Percentiles rank a stretch among this genome's conserved stretches.
Evolutionary conservation across 768 basidiomycete species (phyloP).

Genomic region (Pisolithus orientalis): DNA sequence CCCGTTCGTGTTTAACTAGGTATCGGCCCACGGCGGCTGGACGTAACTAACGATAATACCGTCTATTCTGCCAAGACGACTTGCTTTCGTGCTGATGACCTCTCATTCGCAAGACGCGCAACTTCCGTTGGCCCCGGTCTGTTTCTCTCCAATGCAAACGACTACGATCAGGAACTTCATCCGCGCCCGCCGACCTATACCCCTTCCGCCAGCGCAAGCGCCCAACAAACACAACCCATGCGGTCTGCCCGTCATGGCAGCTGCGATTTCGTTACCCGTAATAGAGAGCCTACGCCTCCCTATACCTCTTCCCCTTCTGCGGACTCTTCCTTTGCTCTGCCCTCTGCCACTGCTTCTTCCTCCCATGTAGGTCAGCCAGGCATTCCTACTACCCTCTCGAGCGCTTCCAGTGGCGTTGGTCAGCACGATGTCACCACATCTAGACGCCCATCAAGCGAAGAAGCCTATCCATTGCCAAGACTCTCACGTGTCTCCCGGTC

Average conservation of each 20-base stretch:
- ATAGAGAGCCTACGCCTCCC: not conserved
- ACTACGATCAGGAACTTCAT: constrained; percentile 1
- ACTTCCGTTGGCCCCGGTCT: constrained; percentile 20
- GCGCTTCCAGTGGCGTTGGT: not conserved
- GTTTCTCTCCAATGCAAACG: not conserved
- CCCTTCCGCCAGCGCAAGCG: not conserved
- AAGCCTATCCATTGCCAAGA: constrained; percentile 2
- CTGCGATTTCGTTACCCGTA: not conserved
- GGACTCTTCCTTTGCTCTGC: not conserved
- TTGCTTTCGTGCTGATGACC: constrained; percentile 64
- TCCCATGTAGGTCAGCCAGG: too few species aligned
- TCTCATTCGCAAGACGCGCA: constrained; percentile 20
- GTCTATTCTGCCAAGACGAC: constrained; percentile 67
- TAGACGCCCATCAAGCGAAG: constrained; percentile 33
- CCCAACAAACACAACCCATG: not conserved
- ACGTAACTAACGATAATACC: constrained; percentile 68
- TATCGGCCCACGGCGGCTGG: constrained; percentile 65
- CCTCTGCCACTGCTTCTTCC: not conserved
- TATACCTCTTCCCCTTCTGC: not conserved
- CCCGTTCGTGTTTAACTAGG: constrained; percentile 23
- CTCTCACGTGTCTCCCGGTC: constrained; percentile 3
- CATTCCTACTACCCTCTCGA: not conserved
- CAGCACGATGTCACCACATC: constrained; percentile 16
- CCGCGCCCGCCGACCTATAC: not conserved
- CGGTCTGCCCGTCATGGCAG: constrained; percentile 6